phyloP scores from a whole-genome alignment of 441 rosid genomes.

The Raphanus hybrid region DNA sequence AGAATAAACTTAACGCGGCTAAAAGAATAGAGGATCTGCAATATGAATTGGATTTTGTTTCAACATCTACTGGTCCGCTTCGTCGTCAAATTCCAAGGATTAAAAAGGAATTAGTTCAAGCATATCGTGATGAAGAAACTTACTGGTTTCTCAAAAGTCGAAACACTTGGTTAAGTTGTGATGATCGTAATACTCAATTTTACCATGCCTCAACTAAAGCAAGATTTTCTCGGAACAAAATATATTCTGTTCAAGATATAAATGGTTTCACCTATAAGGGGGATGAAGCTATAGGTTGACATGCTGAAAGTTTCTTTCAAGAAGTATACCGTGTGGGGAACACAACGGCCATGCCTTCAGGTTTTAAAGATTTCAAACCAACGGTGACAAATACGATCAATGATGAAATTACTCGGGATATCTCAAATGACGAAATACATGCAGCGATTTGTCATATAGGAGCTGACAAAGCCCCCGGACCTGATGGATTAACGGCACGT shows the following conservation, averaged over 20 bases:
- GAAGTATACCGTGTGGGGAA: background rate
- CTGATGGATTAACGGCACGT: background rate
- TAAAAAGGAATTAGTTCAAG: too few relatives aligned
- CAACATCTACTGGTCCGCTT: background rate
- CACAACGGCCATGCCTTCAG: background rate
- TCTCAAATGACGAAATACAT: background rate
- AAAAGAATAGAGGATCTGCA: background rate
- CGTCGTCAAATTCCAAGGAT: too few relatives aligned
- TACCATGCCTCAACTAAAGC: too few relatives aligned
- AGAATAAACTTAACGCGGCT: background rate
- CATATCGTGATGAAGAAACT: too few relatives aligned
- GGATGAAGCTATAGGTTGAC: too few relatives aligned
- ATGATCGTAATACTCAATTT: too few relatives aligned
- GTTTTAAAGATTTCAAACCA: background rate
- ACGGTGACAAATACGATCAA: background rate
- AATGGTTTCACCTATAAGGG: too few relatives aligned
- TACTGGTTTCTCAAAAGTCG: too few relatives aligned
- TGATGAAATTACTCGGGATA: background rate
- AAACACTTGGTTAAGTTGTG: too few relatives aligned
- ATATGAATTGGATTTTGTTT: background rate
- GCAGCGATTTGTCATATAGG: background rate
- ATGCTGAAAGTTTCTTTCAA: too few relatives aligned
- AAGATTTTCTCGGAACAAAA: too few relatives aligned
- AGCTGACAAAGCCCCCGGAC: background rate
- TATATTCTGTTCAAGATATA: too few relatives aligned